Conservation (phyloP, 164 flowering plant species). For the Nymphaea colorata region DNA sequence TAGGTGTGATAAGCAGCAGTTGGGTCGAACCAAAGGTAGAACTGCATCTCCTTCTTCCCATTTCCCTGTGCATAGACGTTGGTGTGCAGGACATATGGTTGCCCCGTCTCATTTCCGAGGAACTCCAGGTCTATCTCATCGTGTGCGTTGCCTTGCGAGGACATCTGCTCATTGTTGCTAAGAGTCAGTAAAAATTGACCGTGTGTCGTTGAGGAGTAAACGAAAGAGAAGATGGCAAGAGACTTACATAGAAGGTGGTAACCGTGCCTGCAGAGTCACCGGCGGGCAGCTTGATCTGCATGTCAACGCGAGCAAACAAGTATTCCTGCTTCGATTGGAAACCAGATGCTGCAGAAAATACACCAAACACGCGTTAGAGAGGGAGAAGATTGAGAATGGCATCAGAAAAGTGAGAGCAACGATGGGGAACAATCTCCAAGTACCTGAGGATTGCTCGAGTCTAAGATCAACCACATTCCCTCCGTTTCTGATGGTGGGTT, state of each 20-base stretch:
- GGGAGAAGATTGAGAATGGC: conserved; percentile 1
- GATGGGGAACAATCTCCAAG: background rate
- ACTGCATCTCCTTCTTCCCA: conserved; percentile 7
- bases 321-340: conserved; percentile 13
- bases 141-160: conserved; percentile 3
- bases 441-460: background rate
- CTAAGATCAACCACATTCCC: background rate
- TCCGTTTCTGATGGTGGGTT: background rate
- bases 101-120: conserved; percentile 8
- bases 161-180: conserved; percentile 1
- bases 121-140: conserved; percentile 10
- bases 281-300: conserved; percentile 15
- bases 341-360: conserved; percentile 10
- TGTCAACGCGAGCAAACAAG: conserved; percentile 11
- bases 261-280: conserved; percentile 18
- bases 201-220: background rate
- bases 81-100: conserved; percentile 8
- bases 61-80: conserved; percentile 7
- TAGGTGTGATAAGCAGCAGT: conserved; percentile 8
- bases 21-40: conserved; percentile 10
- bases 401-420: no score
- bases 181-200: background rate
- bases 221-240: background rate
- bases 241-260: conserved; percentile 15
- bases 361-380: conserved; percentile 7